Evolutionary conservation across 306 rosid species (phyloP).

Genomic region (Glycine latifolia): DNA sequence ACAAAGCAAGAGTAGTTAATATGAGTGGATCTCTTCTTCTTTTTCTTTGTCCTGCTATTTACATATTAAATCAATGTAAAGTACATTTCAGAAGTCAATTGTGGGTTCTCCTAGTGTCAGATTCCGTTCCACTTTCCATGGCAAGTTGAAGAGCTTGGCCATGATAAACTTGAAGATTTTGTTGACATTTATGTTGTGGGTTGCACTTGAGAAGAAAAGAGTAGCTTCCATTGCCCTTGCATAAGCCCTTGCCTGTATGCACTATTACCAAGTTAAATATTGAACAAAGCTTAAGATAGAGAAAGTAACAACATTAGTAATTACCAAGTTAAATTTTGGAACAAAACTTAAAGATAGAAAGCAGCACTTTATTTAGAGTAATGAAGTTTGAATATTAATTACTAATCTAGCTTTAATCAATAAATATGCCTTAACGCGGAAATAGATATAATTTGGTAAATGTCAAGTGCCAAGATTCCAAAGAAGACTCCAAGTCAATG

Average conservation of each 20-base stretch:
- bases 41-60: background rate
- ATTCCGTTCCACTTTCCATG: conserved; percentile 21
- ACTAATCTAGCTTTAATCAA: too few species aligned
- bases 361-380: too few species aligned
- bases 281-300: conserved; percentile 3
- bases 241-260: conserved; percentile 85
- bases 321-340: too few species aligned
- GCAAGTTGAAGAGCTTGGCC: conserved; percentile 37
- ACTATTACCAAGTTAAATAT: conserved; percentile 13
- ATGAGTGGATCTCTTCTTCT: background rate
- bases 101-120: conserved; percentile 26
- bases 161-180: conserved; percentile 57
- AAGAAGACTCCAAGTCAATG: conserved; percentile 15
- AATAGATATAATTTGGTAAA: background rate
- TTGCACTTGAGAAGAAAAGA: conserved; percentile 89
- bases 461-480: conserved; percentile 5
- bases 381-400: too few species aligned
- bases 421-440: too few species aligned
- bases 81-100: conserved; percentile 26
- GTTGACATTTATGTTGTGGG: conserved; percentile 94
- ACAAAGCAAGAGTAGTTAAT: background rate
- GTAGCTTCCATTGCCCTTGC: conserved; percentile 91
- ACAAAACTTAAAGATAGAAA: too few species aligned
- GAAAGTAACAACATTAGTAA: conserved; percentile 19
- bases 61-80: background rate